Evolutionary conservation across 2,329 filamentous ascomycete genomes (phyloP).

Genomic region (Lecanicillium sp.): DNA sequence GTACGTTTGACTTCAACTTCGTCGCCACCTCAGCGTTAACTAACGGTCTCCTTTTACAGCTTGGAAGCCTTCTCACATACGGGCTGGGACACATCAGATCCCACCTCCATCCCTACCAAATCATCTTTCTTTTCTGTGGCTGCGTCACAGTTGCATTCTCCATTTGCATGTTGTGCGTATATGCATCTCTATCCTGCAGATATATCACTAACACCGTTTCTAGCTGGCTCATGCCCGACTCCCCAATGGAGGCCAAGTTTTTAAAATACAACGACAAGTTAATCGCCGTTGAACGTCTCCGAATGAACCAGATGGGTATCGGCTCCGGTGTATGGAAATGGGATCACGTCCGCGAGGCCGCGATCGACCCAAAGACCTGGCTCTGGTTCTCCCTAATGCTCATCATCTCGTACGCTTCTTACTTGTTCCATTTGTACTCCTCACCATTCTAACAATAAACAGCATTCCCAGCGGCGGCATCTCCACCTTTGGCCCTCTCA

Average conservation of each 20-base stretch:
- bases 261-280: conserved; percentile 46
- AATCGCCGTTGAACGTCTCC: conserved; percentile 47
- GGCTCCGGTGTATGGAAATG: conserved; percentile 25
- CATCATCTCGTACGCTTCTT: conserved; percentile 36
- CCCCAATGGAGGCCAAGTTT: conserved; percentile 50
- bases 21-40: neutral
- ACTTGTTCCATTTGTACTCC: neutral
- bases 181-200: neutral
- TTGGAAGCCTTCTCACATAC: conserved; percentile 22
- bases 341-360: conserved; percentile 27
- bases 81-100: conserved; percentile 23
- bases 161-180: conserved; percentile 36
- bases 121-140: conserved; percentile 28
- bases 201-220: neutral
- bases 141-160: conserved; percentile 36
- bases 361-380: conserved; percentile 28
- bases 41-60: conserved; percentile 8
- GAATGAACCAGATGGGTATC: conserved; percentile 37
- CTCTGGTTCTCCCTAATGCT: conserved; percentile 34
- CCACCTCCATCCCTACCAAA: conserved; percentile 28
- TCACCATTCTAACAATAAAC: neutral
- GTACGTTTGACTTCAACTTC: conserved; percentile 9
- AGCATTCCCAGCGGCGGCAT: conserved; percentile 45
- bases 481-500: conserved; percentile 47
- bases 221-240: conserved; percentile 49